A percentile compares a stretch with the other conserved stretches of the same genome.
Evolutionary conservation across 345 rosid species (phyloP).

Genomic region (Gossypium mustelinum): DNA sequence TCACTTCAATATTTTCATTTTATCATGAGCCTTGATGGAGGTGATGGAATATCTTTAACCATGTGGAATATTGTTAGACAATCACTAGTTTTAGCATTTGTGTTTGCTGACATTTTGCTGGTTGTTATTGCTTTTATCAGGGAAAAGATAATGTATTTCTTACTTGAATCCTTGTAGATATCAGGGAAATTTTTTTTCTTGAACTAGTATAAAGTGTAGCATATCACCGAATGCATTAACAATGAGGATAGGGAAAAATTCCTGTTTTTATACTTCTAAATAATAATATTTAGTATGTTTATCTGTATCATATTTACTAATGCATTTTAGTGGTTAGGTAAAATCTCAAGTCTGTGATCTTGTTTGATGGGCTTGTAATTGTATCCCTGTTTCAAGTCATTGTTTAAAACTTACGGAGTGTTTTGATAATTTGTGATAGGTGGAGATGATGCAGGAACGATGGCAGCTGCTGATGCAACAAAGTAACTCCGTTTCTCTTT

Average conservation of each 20-base stretch:
- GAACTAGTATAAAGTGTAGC: constrained; percentile 1
- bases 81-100: not conserved
- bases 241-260: not conserved
- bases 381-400: not conserved
- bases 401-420: not conserved
- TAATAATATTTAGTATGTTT: not conserved
- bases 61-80: not conserved
- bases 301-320: not conserved
- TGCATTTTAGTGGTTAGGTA: too few species aligned
- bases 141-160: not conserved
- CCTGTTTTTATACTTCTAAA: not conserved
- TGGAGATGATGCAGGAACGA: not conserved
- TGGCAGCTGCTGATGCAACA: constrained; percentile 4
- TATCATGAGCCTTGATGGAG: not conserved
- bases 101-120: not conserved
- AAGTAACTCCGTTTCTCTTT: not conserved
- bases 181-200: too few species aligned
- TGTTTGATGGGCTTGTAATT: not conserved
- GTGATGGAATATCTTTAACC: not conserved
- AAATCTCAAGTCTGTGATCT: not conserved
- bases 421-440: constrained; percentile 10
- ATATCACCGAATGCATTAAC: not conserved
- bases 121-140: not conserved
- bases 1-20: not conserved
- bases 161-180: not conserved